These are phyloP conservation scores for Gynostemma pentaphyllum DNA, from an alignment of 306 rosid genomes.

Conservation along the genomic window DNA sequence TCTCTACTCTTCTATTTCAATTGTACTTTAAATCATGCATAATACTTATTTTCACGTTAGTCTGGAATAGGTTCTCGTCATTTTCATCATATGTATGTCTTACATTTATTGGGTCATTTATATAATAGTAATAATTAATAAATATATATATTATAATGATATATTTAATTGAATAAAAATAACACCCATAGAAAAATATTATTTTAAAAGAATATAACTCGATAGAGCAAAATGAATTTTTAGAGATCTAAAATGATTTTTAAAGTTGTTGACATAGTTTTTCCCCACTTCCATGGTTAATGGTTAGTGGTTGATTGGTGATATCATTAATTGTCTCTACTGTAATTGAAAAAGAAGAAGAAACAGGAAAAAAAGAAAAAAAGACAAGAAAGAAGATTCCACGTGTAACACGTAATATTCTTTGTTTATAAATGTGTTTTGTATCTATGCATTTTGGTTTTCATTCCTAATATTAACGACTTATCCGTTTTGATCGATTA, in stretches of 20 bases:
- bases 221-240: not conserved
- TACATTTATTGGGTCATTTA: too few relatives aligned
- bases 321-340: slow-evolving; percentile 3
- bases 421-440: not conserved
- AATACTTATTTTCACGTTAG: too few relatives aligned
- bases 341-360: not conserved
- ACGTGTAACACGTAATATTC: not conserved
- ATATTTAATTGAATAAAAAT: too few relatives aligned
- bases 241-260: not conserved
- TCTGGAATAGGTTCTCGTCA: too few relatives aligned
- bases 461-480: too few relatives aligned
- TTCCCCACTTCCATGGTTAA: not conserved
- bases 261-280: not conserved
- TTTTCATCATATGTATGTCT: too few relatives aligned
- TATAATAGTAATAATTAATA: too few relatives aligned
- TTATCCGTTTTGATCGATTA: too few relatives aligned
- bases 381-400: not conserved
- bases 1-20: not conserved
- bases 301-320: slow-evolving; percentile 1
- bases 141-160: too few relatives aligned
- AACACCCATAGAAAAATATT: too few relatives aligned
- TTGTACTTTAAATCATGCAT: too few relatives aligned
- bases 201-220: not conserved
- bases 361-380: not conserved
- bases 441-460: too few relatives aligned